Evolutionary conservation across 2,329 filamentous ascomycete species (phyloP), one percentile per base, ranked within the genome.

Genomic region (Phoma sp.): DNA sequence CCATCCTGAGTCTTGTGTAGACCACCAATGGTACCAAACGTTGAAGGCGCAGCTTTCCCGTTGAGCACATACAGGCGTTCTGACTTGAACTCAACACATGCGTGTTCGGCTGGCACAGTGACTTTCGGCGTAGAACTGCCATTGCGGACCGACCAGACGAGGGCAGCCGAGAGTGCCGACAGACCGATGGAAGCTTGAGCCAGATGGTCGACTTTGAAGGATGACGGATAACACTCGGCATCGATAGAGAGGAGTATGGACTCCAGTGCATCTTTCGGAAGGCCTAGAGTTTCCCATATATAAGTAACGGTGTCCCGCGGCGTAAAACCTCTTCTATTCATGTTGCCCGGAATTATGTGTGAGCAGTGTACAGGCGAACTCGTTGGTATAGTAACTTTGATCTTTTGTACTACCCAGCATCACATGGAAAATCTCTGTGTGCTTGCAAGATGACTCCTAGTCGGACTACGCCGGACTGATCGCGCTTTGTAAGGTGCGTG

Each of bases 181-280:
- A 83, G 63, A 0, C 77, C 81, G 24, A 87, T 83, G 1, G 79
- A 76, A 10, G 77, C 73, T 61, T 85, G 83, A 0, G 83, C 83
- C 0, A 86, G 71, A 33, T 80, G 72, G 0, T 77, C 80, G 13
- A 86, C 77, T 52, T 83, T 84, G 74, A 81, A 85, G 0, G 83
- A 85, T 1, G 82, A 85, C 0, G 78, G 77, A 1, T 77, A 66
- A 3, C 70, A 73, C 4, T 73, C 67, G 0, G 52, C 61, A 55
- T 69, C 50, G 2, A 58, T 21, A 21, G 65, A 37, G 25, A 71
- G 43, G 17, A 64, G 13, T 2, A 74, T 55, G 19, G 67, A 63
- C 3, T 58, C 19, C 8, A 74, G 44, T 2, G 67, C 64, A 21
- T 62, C 29, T 15, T 49, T 41, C 15, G 70, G 71, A 6, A 74